Evolutionary conservation across 2,329 filamentous ascomycete genomes (phyloP).

Genomic region (Teratosphaeria viscida): DNA sequence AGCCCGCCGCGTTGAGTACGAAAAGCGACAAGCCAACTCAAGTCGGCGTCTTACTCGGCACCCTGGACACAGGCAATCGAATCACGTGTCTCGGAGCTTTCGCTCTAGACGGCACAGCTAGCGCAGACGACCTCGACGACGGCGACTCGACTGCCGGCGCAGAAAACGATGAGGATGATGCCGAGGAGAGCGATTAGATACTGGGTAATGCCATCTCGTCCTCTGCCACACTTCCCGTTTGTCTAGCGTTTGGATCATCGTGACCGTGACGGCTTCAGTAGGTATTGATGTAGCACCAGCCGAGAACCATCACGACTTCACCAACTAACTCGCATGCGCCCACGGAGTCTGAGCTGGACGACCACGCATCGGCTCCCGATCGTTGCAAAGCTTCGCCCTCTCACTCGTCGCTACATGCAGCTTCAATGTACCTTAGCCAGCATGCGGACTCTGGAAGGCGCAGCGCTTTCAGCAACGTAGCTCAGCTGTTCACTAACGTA

Average conservation of each 20-base stretch:
- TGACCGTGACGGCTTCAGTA: too few relatives aligned
- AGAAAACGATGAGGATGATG: neutral
- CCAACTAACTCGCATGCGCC: neutral
- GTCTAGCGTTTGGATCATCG: too few relatives aligned
- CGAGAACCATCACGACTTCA: neutral
- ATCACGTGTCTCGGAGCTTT: slow-evolving; percentile 85
- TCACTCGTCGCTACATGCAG: neutral
- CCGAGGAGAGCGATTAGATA: neutral
- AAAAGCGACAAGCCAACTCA: slow-evolving; percentile 26
- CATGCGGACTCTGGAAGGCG: too few relatives aligned
- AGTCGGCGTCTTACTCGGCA: slow-evolving; percentile 59
- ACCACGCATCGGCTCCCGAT: too few relatives aligned
- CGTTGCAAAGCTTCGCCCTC: neutral
- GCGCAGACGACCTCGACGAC: slow-evolving; percentile 9
- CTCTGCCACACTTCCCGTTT: neutral
- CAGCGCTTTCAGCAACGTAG: too few relatives aligned
- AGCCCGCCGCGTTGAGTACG: neutral
- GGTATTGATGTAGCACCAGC: too few relatives aligned
- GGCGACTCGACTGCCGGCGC: neutral
- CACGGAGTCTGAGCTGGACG: neutral
- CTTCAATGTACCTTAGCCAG: too few relatives aligned
- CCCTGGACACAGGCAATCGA: slow-evolving; percentile 74
- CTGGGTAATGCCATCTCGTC: neutral
- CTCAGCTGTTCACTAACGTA: too few relatives aligned
- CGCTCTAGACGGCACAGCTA: slow-evolving; percentile 49